Evolutionary conservation across 495 filamentous ascomycete genomes (phyloP).

Genomic region (Podospora conica): DNA sequence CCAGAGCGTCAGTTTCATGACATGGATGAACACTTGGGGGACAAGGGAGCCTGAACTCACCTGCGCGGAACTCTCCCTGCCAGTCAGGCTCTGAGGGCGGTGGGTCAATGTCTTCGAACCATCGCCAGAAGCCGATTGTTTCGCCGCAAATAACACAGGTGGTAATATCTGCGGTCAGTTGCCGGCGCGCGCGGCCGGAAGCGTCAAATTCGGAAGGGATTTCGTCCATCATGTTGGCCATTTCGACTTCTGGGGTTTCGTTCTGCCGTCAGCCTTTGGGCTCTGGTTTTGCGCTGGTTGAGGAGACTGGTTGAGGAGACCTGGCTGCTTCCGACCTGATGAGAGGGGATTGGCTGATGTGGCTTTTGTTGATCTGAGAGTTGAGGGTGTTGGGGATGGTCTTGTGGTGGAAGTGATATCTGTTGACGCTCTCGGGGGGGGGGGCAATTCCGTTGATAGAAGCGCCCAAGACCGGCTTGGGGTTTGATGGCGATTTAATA

Average conservation of each 20-base stretch:
- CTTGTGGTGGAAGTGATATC: too few relatives aligned
- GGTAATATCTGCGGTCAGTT: background rate
- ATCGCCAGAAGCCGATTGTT: background rate
- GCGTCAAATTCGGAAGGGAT: background rate
- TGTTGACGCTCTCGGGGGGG: too few relatives aligned
- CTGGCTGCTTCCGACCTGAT: too few relatives aligned
- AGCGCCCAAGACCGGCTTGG: too few relatives aligned
- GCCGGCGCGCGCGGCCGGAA: background rate
- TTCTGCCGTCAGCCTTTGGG: too few relatives aligned
- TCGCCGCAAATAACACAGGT: background rate
- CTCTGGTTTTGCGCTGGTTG: too few relatives aligned
- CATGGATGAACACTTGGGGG: background rate
- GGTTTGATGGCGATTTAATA: too few relatives aligned
- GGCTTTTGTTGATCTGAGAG: too few relatives aligned
- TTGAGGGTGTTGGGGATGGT: too few relatives aligned
- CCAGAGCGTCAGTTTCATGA: background rate
- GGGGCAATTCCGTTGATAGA: too few relatives aligned
- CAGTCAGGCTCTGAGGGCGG: background rate
- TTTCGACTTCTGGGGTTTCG: background rate
- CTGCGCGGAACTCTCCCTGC: background rate
- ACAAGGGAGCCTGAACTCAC: background rate
- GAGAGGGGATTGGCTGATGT: too few relatives aligned
- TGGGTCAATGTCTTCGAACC: background rate
- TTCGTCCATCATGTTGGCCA: background rate
- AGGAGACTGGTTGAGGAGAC: too few relatives aligned